Evolutionary conservation across 441 rosid species (phyloP).

Genomic region (Populus hybrid): DNA sequence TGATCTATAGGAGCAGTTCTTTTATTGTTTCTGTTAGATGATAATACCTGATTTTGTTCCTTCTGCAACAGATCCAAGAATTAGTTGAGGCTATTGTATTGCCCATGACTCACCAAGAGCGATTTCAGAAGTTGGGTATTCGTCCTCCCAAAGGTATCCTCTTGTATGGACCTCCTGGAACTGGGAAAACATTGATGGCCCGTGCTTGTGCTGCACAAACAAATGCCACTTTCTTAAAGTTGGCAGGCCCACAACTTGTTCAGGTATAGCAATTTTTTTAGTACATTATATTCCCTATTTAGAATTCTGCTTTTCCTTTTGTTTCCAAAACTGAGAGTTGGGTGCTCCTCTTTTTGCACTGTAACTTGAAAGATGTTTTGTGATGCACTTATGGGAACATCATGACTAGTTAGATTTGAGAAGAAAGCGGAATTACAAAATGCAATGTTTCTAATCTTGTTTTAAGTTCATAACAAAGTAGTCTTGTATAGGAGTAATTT

Average conservation of each 20-base stretch:
- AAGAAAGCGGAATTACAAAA: background rate
- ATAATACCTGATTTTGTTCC: background rate
- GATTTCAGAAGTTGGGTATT: conserved; percentile 84
- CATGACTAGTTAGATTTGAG: background rate
- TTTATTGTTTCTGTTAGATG: background rate
- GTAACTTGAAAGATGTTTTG: background rate
- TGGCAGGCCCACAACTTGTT: conserved; percentile 97
- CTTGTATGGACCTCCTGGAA: conserved; percentile 96
- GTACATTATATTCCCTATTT: background rate
- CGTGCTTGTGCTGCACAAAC: conserved; percentile 99
- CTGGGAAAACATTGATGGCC: conserved; percentile 97
- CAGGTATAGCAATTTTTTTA: conserved; percentile 49
- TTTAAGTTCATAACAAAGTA: background rate
- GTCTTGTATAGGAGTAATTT: background rate
- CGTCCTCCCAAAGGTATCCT: conserved; percentile 99
- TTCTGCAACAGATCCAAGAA: conserved; percentile 76
- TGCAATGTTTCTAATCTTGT: background rate
- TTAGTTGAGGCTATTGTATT: conserved; percentile 98
- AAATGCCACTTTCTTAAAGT: conserved; percentile 90
- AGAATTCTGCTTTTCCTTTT: background rate
- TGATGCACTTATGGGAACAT: background rate
- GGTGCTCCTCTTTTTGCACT: background rate
- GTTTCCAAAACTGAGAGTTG: background rate
- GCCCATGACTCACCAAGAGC: conserved; percentile 96
- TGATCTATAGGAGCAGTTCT: background rate